phyloP scores from a whole-genome alignment of 1,284 basidiomycete genomes.

The Pseudozyma hubeiensis region DNA sequence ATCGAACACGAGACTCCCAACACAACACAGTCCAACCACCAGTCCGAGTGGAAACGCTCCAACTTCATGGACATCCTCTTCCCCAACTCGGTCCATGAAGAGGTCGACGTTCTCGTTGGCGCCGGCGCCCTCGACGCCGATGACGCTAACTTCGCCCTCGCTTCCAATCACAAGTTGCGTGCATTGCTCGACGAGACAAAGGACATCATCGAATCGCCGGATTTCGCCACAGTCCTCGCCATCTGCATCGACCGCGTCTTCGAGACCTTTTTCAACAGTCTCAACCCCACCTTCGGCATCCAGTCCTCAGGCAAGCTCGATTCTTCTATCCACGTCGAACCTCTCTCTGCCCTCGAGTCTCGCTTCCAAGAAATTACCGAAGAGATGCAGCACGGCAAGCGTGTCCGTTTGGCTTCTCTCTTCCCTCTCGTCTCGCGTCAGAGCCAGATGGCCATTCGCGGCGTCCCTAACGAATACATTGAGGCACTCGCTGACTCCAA shows the following conservation, averaged over 20 bases:
- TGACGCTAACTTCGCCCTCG: conserved; percentile 15
- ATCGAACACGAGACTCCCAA: conserved; percentile 26
- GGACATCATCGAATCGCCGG: conserved; percentile 75
- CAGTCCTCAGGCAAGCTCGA: conserved; percentile 22
- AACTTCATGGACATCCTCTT: conserved; percentile 59
- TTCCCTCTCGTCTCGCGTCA: conserved; percentile 82
- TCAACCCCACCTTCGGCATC: conserved; percentile 70
- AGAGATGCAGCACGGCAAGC: conserved; percentile 69
- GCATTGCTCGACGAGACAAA: conserved; percentile 79
- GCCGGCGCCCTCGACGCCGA: conserved; percentile 57
- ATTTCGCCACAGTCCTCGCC: conserved; percentile 78
- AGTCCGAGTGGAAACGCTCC: conserved; percentile 23
- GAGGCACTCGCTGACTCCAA: conserved; percentile 71
- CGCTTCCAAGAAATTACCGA: conserved; percentile 46
- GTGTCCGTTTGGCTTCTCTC: conserved; percentile 78
- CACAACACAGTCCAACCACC: conserved; percentile 2
- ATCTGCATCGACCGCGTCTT: conserved; percentile 78
- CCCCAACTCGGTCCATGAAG: conserved; percentile 53
- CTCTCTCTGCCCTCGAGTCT: conserved; percentile 71
- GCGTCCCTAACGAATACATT: conserved; percentile 82
- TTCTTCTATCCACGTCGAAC: conserved; percentile 30
- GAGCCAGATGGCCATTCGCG: conserved; percentile 78
- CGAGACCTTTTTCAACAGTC: conserved; percentile 73
- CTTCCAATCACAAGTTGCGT: conserved; percentile 74
- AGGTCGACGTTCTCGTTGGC: conserved; percentile 55